phyloP scores from a whole-genome alignment of 495 filamentous ascomycete genomes.

The Hypomontagnella submonticulosa region DNA sequence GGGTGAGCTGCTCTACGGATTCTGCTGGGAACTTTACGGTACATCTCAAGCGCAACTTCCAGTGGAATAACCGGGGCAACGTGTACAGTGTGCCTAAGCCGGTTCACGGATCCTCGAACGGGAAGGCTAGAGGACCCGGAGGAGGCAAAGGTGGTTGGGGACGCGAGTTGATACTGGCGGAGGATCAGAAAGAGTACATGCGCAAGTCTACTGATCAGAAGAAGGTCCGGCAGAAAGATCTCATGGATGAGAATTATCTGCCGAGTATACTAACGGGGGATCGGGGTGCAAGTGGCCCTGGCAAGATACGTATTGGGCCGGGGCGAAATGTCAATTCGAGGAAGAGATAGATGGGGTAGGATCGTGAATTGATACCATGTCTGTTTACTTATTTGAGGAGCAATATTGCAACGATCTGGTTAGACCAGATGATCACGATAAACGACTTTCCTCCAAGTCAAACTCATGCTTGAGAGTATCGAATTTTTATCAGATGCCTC shows the following conservation, averaged over 20 bases:
- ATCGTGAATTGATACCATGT: slow-evolving; percentile 24
- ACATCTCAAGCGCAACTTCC: slow-evolving; percentile 93
- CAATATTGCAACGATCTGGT: not conserved
- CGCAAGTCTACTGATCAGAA: slow-evolving; percentile 69
- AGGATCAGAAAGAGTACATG: slow-evolving; percentile 95
- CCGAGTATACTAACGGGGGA: slow-evolving; percentile 88
- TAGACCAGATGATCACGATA: no score
- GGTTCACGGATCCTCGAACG: slow-evolving; percentile 79
- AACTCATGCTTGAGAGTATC: no score
- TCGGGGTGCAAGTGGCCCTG: slow-evolving; percentile 66
- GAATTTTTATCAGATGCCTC: no score
- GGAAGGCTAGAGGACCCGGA: slow-evolving; percentile 71
- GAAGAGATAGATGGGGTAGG: slow-evolving; percentile 61
- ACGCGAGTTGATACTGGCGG: slow-evolving; percentile 78
- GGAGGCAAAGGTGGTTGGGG: slow-evolving; percentile 93
- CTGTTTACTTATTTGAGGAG: not conserved
- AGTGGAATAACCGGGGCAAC: slow-evolving; percentile 94
- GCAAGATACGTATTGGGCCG: slow-evolving; percentile 82
- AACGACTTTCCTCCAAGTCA: no score
- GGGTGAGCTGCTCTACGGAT: slow-evolving; percentile 86
- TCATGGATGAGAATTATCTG: slow-evolving; percentile 96
- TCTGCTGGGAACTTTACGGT: slow-evolving; percentile 82
- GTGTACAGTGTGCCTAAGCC: slow-evolving; percentile 92
- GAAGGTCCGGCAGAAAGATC: slow-evolving; percentile 76
- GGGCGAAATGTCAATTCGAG: slow-evolving; percentile 87